Base-by-base conservation (phyloP, 225 moss, liverwort and hornwort species). In the Polytrichum commune region DNA sequence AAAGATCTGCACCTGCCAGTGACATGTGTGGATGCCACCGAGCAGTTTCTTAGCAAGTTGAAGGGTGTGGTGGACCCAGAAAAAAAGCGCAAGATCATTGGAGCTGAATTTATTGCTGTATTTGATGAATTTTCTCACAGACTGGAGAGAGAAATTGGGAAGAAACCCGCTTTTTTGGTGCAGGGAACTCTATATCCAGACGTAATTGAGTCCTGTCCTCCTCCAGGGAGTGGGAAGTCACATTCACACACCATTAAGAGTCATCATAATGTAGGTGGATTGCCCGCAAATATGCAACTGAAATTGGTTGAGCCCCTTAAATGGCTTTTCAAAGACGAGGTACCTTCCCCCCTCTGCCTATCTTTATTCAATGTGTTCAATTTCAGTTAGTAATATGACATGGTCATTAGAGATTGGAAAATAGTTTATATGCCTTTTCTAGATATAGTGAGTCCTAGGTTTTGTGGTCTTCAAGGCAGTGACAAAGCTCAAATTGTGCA, bases 261-360 rank as follows among this genome's bases (percentile, higher is more conserved):
- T 74, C 95, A 95, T 79, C 95, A 95, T 76, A 93, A 95, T 67
- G 95, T 95, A 10, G 93, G 95, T 64, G 93, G 91, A 24, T 84
- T 95, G 79, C 91, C 91, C 35, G 73, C 83, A n/a, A 84, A 88
- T 53, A 95, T 95, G 95, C 67, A 91, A 68, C 78, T 95, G 71
- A 90, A 89, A 85, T 75, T 95, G 62, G 81, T 93, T 35, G 95
- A 95, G 78, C 95, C 95, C 72, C 69, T 93, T 30, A 93, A 95
- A 80, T 93, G 86, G 90, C 85, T 95, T 18, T 95, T 95, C 73
- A 93, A 95, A 85, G 95, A 95, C 71, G 91, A 93, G 91, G 93
- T 88, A 63, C 53, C 19, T 29, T 46, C 46, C 2, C 46, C 13
- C 46, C 3, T 46, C 46, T 46, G 16, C 13, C 16, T 46, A 13